These are phyloP conservation scores for Lavandula angustifolia DNA, from an alignment of 257 asterid species.

Conservation along the genomic window DNA sequence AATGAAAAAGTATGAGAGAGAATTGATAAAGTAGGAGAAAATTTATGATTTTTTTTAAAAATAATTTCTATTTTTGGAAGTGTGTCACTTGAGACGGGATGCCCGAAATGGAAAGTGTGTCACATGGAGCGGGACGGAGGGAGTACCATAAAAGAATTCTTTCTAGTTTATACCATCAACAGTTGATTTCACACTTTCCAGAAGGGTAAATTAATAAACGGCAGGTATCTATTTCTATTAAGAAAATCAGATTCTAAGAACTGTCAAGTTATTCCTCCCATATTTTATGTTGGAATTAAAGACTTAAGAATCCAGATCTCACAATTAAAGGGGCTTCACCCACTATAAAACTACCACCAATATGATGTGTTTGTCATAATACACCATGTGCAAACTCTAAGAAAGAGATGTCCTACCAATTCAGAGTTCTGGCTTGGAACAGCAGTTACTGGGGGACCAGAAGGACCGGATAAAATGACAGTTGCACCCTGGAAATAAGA, in stretches of 20 bases:
- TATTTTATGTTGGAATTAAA: not conserved
- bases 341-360: not conserved
- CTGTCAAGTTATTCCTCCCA: conserved; percentile 10
- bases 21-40: no score
- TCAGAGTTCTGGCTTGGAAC: conserved; percentile 87
- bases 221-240: conserved; percentile 7
- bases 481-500: conserved; percentile 79
- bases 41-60: no score
- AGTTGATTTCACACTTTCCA: conserved; percentile 4
- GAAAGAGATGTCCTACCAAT: conserved; percentile 60
- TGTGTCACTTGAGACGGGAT: no score
- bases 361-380: conserved; percentile 6
- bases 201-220: conserved; percentile 5
- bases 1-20: no score
- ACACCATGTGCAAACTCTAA: conserved; percentile 18
- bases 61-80: no score
- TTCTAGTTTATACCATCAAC: conserved; percentile 21
- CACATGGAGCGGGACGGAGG: no score
- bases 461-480: conserved; percentile 85
- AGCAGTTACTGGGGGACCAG: conserved; percentile 87
- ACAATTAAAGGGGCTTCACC: conserved; percentile 21
- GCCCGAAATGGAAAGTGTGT: no score
- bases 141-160: not conserved
- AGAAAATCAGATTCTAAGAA: not conserved
- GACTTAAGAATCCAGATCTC: not conserved